Evolutionary conservation across 1,284 basidiomycete genomes (phyloP).

Genomic region (Papiliotrema terrestris): DNA sequence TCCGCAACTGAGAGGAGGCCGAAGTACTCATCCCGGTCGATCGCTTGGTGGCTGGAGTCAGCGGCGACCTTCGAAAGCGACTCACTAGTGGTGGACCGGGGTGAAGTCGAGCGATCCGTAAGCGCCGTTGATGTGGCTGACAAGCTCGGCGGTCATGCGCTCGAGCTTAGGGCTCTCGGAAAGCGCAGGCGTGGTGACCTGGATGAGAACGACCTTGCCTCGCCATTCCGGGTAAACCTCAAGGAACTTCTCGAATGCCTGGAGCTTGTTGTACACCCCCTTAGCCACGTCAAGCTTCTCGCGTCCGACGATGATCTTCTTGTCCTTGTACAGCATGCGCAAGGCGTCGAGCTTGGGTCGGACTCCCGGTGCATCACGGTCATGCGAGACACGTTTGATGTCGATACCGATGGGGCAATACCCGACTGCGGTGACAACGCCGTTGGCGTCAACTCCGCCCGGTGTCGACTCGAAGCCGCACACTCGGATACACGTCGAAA

Average conservation of each 20-base stretch:
- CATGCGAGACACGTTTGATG: constrained; percentile 78
- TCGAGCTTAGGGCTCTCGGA: constrained; percentile 93
- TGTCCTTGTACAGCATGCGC: constrained; percentile 81
- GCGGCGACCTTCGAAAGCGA: background rate
- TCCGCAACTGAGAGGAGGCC: constrained; percentile 93
- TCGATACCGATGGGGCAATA: constrained; percentile 99
- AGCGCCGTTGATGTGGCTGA: constrained; percentile 94
- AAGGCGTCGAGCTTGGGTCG: constrained; percentile 84
- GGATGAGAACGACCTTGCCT: constrained; percentile 69
- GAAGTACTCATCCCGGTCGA: constrained; percentile 98
- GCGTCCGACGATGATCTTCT: constrained; percentile 98
- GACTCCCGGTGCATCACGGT: constrained; percentile 76
- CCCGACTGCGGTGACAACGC: constrained; percentile 76
- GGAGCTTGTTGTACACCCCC: constrained; percentile 95
- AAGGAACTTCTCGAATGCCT: constrained; percentile 92
- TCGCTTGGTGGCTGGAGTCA: constrained; percentile 76
- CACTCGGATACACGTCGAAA: constrained; percentile 89
- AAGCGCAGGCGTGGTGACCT: constrained; percentile 90
- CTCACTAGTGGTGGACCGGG: constrained; percentile 95
- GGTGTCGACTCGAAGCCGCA: constrained; percentile 88
- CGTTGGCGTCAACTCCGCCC: constrained; percentile 83
- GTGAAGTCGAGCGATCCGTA: constrained; percentile 95
- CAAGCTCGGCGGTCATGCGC: constrained; percentile 87
- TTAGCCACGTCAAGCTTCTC: constrained; percentile 99
- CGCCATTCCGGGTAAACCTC: constrained; percentile 95